Base-by-base conservation (phyloP, 1,284 basidiomycete species). In the Sphagnurus paluster region DNA sequence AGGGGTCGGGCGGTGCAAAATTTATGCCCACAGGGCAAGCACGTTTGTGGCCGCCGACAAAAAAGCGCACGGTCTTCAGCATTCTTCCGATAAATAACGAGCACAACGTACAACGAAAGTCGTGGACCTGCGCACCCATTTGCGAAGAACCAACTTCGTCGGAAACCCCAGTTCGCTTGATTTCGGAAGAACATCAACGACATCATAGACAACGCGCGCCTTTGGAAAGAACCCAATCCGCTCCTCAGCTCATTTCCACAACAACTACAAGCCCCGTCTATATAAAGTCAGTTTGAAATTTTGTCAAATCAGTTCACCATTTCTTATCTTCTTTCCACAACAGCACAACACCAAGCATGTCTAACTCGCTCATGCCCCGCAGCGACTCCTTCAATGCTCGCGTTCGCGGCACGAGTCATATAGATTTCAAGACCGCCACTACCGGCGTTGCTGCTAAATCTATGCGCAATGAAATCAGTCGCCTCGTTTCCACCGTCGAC, bases 391-490 rank as follows among this genome's bases (percentile, higher is more conserved):
- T 83, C 76, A 80, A 75, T 56, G 73, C 79, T 64, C 80, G 84
- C 56, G 76, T 77, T 49, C 77, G 85, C 53, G 82, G 87, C 55
- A 76, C 77, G 50, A 78, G 77, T 58, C 82, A 88, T 67, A 81
- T 87, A 71, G 82, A 97, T 76, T 97, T 97, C 84, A 96, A 97
- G 79, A 96, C 93, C 32, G 96, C 96, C 56, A 97, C 95, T 47
- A 98, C 96, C 39, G 96, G 96, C 59, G 90, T 99, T 60, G 90
- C 94, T 30, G 93, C 94, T 59, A 98, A 98, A 77, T 81, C 94
- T 49, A 98, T 98, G 97, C 87, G 93, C 75, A 98, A 98, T 66
- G 96, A 99, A 77, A 87, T 99, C 72, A 90, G 91, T 69, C 84
- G 84, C 63, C 88, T 99, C 78, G 93, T 98, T 62, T 75, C 76